Evolutionary conservation across 1,139 yeast species (phyloP), one percentile per base, ranked within the genome.

Genomic region (Yamadazyma dushanensis): DNA sequence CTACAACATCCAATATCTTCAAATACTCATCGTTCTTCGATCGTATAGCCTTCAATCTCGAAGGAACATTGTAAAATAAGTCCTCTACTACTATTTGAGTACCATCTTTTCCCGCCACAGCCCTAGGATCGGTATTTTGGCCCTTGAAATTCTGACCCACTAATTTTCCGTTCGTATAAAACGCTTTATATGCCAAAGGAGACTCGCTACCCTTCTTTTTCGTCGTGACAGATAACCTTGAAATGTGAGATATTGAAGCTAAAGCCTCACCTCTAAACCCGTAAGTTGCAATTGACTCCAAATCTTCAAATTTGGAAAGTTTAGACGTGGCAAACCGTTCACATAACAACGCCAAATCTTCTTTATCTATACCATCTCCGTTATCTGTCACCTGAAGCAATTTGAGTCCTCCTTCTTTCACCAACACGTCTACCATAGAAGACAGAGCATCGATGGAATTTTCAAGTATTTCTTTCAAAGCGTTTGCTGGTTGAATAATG

Each of bases 401-500:
- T 44, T 73, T 74, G 27, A 73, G 49, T 0, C 82, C 83, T 3
- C 82, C 80, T 37, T 76, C 80, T 47, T 72, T 69, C 17, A 75
- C 75, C 5, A 70, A 49, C 14, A 77, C 61, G 18, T 76, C 82
- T 11, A 77, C 63, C 47, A 64, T 58, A 5, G 78, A 58, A 8
- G 80, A 51, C 2, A 57, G 49, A 1, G 80, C 81, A 47, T 76
- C 81, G 15, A 76, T 73, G 5, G 78, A 63, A 50, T 77, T 77
- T 46, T 77, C 83, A 30, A 77, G 53, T 53, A 77, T 53, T 49
- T 77, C 83, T 47, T 77, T 77, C 21, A 77, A 56, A 0, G 83
- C 80, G 49, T 92, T 92, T 2, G 94, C 86, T 0, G 98, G 98
- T 6, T 90, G 94, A 23, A 90, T 76, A 40, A 94, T 87, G 61